Evolutionary conservation across 768 basidiomycete species (phyloP).

Genomic region (Xerocomellus chrysenteron): DNA sequence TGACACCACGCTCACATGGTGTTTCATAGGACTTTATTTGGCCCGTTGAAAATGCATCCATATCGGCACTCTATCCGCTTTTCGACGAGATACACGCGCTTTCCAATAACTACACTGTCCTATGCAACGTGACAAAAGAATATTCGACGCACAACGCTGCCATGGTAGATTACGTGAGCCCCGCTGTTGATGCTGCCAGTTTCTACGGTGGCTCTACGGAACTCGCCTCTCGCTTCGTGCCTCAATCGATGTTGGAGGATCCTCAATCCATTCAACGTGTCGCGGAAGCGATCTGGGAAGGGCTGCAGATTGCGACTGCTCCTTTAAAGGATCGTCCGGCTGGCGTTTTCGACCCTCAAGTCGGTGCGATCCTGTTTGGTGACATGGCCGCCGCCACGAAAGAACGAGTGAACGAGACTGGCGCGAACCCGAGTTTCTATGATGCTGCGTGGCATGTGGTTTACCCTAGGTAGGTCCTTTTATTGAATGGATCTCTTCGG

Average conservation of each 20-base stretch:
- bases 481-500: not conserved
- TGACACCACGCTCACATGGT: not conserved
- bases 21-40: slow-evolving; percentile 8
- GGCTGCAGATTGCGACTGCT: slow-evolving; percentile 5
- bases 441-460: slow-evolving; percentile 18
- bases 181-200: slow-evolving; percentile 4
- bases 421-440: slow-evolving; percentile 20
- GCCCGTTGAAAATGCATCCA: slow-evolving; percentile 3
- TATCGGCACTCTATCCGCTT: slow-evolving; percentile 13
- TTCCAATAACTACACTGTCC: slow-evolving; percentile 9
- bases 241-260: slow-evolving; percentile 9
- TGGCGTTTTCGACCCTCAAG: not conserved
- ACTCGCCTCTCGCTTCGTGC: slow-evolving; percentile 1
- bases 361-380: slow-evolving; percentile 5
- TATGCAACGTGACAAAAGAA: slow-evolving; percentile 10
- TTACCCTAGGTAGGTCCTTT: slow-evolving; percentile 1
- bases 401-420: slow-evolving; percentile 12
- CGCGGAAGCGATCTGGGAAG: slow-evolving; percentile 21
- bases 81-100: slow-evolving; percentile 14
- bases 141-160: slow-evolving; percentile 13
- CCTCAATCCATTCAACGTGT: slow-evolving; percentile 1
- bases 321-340: not conserved
- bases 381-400: slow-evolving; percentile 11
- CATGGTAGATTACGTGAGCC: slow-evolving; percentile 1
- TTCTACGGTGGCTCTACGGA: slow-evolving; percentile 10